Evolutionary conservation across 1,139 yeast species (phyloP), one percentile per base, ranked within the genome.

Genomic region (Geotrichum fermentans): DNA sequence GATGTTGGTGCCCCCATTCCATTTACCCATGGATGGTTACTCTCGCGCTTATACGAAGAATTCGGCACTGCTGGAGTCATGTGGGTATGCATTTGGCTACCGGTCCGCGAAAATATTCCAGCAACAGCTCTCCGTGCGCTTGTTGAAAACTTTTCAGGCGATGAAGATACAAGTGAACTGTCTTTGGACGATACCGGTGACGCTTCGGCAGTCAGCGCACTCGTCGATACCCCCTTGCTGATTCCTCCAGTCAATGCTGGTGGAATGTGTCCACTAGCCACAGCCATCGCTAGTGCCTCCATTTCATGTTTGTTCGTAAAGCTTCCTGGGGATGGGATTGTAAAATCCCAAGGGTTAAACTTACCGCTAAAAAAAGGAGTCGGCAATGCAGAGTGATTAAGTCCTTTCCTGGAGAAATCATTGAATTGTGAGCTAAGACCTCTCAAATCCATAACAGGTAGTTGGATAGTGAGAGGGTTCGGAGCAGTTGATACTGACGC

Each of bases 61-160:
- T n/a, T n/a, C n/a, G 39, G 8, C 29, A 28, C 16, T 30, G 40
- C 13, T 16, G 26, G 20, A 14, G 26, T 24, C 14, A 44, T 21
- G 17, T 38, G 47, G 4, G 51, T 18, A 6, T 44, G 49, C 11
- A 45, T 18, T 22, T 45, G 44, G 20, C 47, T 45, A 6, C 45
- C 44, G 6, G 52, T 41, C 26, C 52, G 36, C 3, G 47, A 45
- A 49, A 43, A 56, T 17, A 57, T 41, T 2, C 56, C 11, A 79
- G 75, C 54, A 1, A 55, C 59, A 2, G 59, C 57, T 16, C 52
- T 51, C n/a, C 54, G 48, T 1, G 60, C 57, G 8, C 51, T 50
- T 33, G 10, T 6, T n/a, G 53, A 41, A 32, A 57, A 56, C 51
- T 58, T 57, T 45, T 60, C 63, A 4, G 64, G 64, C 1, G 64